Evolutionary conservation across 2,329 filamentous ascomycete genomes (phyloP).

Genomic region (Claviceps sp.): DNA sequence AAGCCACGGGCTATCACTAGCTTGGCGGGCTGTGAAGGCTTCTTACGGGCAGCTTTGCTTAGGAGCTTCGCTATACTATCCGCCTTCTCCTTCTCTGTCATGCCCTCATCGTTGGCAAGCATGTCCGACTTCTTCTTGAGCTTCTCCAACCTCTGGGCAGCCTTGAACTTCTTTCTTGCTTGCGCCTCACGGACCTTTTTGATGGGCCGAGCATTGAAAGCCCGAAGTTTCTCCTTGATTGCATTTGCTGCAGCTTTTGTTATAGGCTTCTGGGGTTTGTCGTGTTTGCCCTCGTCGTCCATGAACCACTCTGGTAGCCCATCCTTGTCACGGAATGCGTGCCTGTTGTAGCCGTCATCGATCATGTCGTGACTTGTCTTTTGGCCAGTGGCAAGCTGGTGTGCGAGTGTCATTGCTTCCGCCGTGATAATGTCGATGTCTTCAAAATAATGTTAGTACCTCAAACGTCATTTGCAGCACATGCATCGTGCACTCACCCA

Average conservation of each 20-base stretch:
- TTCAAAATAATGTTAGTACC: slow-evolving; percentile 14
- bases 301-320: slow-evolving; percentile 96
- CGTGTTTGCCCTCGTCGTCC: slow-evolving; percentile 78
- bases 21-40: slow-evolving; percentile 69
- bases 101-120: slow-evolving; percentile 74
- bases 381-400: slow-evolving; percentile 76
- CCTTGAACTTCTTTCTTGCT: slow-evolving; percentile 93
- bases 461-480: not conserved
- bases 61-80: slow-evolving; percentile 71
- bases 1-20: slow-evolving; percentile 77
- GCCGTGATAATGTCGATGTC: slow-evolving; percentile 99
- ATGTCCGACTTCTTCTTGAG: slow-evolving; percentile 94
- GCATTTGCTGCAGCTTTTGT: slow-evolving; percentile 78
- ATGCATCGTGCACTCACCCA: slow-evolving; percentile 29
- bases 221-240: slow-evolving; percentile 88
- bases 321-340: slow-evolving; percentile 78
- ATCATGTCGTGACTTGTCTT: slow-evolving; percentile 66
- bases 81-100: slow-evolving; percentile 95
- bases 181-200: slow-evolving; percentile 98
- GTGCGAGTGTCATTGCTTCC: slow-evolving; percentile 95
- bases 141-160: slow-evolving; percentile 82
- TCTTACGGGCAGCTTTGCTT: slow-evolving; percentile 71
- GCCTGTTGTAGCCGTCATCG: slow-evolving; percentile 90
- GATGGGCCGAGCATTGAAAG: slow-evolving; percentile 89
- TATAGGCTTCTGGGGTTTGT: slow-evolving; percentile 76